These are phyloP conservation scores for Pseudopediastrum boryanum DNA, from an alignment of 139 green algal genomes.

Conservation along the genomic window DNA sequence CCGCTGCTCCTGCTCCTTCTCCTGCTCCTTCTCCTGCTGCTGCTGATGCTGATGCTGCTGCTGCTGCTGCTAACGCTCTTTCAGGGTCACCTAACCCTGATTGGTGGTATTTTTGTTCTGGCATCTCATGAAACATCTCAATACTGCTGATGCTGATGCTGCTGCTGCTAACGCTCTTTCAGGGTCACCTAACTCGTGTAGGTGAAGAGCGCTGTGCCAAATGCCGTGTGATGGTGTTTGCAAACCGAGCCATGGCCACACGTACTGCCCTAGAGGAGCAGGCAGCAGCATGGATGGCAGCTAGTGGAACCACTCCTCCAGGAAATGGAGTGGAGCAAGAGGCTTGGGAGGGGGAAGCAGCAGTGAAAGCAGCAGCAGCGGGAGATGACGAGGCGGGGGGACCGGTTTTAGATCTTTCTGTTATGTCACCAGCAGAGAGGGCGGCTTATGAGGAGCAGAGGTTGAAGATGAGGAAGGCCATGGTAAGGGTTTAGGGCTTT, in stretches of 20 bases:
- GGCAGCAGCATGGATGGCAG: not conserved
- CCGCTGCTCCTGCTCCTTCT: no score
- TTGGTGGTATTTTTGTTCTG: no score
- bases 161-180: not conserved
- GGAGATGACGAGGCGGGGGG: not conserved
- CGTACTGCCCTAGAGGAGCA: constrained; percentile 46
- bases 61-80: no score
- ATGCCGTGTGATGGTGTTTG: constrained; percentile 76
- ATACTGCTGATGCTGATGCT: no score
- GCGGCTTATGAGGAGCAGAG: constrained; percentile 84
- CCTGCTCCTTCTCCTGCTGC: no score
- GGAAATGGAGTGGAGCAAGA: constrained; percentile 75
- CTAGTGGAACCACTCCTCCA: no score
- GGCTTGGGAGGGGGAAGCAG: not conserved
- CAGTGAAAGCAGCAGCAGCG: not conserved
- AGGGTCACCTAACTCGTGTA: constrained; percentile 56
- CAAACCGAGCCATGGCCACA: constrained; percentile 79
- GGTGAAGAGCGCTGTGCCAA: constrained; percentile 60
- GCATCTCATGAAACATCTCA: not conserved
- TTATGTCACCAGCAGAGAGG: constrained; percentile 63
- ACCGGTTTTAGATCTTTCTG: not conserved
- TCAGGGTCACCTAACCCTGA: no score
- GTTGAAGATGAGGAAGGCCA: constrained; percentile 73
- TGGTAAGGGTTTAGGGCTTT: constrained; percentile 5
- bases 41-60: no score